Evolutionary conservation across 2,329 filamentous ascomycete genomes (phyloP), one percentile per base, ranked within the genome.

Genomic region (Colletotrichum musae): DNA sequence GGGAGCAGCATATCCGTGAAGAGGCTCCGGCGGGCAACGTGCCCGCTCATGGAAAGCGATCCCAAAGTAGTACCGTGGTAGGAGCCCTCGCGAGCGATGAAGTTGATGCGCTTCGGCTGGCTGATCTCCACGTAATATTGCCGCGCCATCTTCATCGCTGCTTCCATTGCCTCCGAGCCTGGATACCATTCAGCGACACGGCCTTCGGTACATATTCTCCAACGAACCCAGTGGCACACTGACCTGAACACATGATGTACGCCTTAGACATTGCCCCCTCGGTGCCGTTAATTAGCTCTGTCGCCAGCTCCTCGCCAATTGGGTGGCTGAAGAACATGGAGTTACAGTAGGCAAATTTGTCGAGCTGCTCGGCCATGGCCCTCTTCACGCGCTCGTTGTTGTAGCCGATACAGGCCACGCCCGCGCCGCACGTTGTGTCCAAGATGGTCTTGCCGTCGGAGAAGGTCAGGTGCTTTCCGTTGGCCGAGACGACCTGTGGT

Each of bases 1-100:
- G 80, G 77, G 21, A 87, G 80, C 15, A 94, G 80, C 64, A 93
- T 83, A 2, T 88, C 86, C 71, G 90, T 86, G 73, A 91, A 94
- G 1, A 88, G 84, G 1, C 85, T 83, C 64, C 90, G 86, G 41
- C 93, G 84, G 4, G 83, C 82, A 4, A 85, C 79, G 75, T 94
- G 89, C 7, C 91, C 91, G 12, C 91, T 86, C 16, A 92, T 82
- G 0, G 87, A 86, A 54, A 94, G 83, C 0, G 92, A 85, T 0
- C 92, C 92, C 0, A 94, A 80, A 0, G 92, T 94, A 2, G 86
- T 90, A 6, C 92, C 93, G 71, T 95, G 93, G 73, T 93, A 95
- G 4, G 91, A 93, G 48, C 89, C 85, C 41, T 86, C 79, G 16
- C 92, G 86, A 2, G 90, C 86, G 73, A 95, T 93, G 77, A 94